Conservation (phyloP, 1,284 basidiomycete genomes). For the Malassezia caprae region DNA sequence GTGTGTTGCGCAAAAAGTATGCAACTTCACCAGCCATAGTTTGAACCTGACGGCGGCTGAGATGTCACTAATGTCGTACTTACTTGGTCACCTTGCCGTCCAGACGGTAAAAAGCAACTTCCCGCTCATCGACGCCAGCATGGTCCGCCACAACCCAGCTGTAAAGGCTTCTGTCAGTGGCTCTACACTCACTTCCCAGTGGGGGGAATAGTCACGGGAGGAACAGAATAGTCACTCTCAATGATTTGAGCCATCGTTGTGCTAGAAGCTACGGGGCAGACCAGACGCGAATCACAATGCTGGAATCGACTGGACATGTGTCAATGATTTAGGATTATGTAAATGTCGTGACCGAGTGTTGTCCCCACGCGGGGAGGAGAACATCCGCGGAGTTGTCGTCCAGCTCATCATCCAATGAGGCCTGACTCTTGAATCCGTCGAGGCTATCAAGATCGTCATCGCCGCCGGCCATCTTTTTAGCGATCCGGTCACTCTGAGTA, state of each 20-base stretch:
- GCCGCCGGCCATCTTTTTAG: not conserved
- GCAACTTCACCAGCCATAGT: constrained; percentile 26
- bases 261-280: no score
- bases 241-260: constrained; percentile 1
- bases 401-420: constrained; percentile 16
- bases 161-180: constrained; percentile 1
- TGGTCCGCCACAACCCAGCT: constrained; percentile 10
- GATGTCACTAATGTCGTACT: not conserved
- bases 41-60: constrained; percentile 27
- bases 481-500: constrained; percentile 4
- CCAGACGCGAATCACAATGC: no score
- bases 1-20: constrained; percentile 26
- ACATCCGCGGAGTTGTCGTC: constrained; percentile 19
- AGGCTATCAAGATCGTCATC: constrained; percentile 25
- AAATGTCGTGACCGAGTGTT: not conserved
- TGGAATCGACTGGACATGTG: not conserved
- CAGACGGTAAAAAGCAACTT: constrained; percentile 16
- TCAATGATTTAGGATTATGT: not conserved
- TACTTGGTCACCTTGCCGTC: constrained; percentile 30
- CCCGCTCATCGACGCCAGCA: not conserved
- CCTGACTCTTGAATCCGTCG: constrained; percentile 35
- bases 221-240: not conserved
- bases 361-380: not conserved
- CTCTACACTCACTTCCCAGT: constrained; percentile 8
- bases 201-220: not conserved